Conservation (phyloP, 176 grass and related monocot genomes). For the Elymus sibiricus region DNA sequence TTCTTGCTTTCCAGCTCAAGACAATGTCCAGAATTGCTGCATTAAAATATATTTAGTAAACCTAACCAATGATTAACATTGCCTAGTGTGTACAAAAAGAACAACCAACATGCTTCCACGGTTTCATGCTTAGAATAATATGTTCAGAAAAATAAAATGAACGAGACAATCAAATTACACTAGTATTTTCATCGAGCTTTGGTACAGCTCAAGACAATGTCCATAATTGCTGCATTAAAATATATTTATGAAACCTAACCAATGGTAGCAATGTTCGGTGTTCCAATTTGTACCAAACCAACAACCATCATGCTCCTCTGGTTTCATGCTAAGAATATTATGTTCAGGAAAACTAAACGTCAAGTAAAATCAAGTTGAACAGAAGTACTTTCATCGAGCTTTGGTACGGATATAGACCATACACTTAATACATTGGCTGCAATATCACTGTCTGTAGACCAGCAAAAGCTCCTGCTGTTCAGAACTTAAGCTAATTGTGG, state of each 20-base stretch:
- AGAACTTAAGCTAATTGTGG: not conserved
- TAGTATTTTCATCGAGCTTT: no score
- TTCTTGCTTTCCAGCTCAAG: conserved; percentile 96
- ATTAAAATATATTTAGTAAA: conserved; percentile 17
- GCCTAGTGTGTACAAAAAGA: not conserved
- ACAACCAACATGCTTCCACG: not conserved
- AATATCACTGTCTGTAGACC: not conserved
- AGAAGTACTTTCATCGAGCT: not conserved
- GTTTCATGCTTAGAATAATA: no score
- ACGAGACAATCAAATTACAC: no score
- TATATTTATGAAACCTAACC: not conserved
- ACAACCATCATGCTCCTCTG: not conserved
- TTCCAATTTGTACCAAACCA: not conserved
- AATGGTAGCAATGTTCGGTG: not conserved
- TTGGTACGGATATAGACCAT: not conserved
- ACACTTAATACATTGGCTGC: not conserved
- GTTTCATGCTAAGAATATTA: conserved; percentile 15
- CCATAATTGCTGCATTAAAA: conserved; percentile 64
- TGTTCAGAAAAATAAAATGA: no score
- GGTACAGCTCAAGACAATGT: conserved; percentile 60
- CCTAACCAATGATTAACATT: not conserved
- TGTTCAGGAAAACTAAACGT: not conserved
- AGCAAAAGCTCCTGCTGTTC: not conserved
- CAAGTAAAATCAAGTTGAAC: not conserved
- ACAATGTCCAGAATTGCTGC: conserved; percentile 80